Percentiles rank a stretch among this genome's conserved stretches.
Conservation (phyloP, 2,329 filamentous ascomycete genomes). For the Scedosporium aurantiacum region DNA sequence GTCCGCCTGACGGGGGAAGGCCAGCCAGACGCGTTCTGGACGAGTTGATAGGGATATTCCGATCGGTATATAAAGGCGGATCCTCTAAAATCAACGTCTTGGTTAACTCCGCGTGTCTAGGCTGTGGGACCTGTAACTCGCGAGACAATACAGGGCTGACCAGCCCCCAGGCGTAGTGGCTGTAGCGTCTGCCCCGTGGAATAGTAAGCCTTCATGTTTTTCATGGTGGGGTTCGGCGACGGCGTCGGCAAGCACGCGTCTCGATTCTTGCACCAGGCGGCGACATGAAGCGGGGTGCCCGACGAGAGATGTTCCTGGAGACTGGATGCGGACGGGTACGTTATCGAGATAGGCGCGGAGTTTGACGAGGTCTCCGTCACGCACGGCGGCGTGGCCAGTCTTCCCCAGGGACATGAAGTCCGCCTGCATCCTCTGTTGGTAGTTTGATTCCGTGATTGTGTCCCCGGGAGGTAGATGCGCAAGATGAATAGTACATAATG, state of each 20-base stretch:
- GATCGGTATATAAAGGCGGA: neutral
- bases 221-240: constrained; percentile 8
- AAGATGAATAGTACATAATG: too few relatives aligned
- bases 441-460: too few relatives aligned
- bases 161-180: constrained; percentile 15
- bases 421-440: too few relatives aligned
- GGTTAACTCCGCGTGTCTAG: neutral
- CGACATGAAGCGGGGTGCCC: constrained; percentile 9
- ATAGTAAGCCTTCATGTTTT: constrained; percentile 8
- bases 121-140: neutral
- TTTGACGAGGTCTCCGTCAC: neutral
- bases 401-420: too few relatives aligned
- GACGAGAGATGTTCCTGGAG: neutral
- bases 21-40: too few relatives aligned
- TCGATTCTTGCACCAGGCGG: constrained; percentile 7
- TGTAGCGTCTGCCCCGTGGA: constrained; percentile 13
- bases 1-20: too few relatives aligned
- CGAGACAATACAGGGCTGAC: constrained; percentile 16
- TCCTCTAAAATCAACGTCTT: neutral
- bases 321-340: neutral
- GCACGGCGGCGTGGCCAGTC: neutral
- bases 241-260: constrained; percentile 9
- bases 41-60: too few relatives aligned
- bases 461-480: too few relatives aligned
- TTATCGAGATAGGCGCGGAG: neutral